Percentiles rank a stretch among this genome's conserved stretches.
Evolutionary conservation across 805 yeast genomes (phyloP).

Genomic region (Saccharomycopsis guyanensis): DNA sequence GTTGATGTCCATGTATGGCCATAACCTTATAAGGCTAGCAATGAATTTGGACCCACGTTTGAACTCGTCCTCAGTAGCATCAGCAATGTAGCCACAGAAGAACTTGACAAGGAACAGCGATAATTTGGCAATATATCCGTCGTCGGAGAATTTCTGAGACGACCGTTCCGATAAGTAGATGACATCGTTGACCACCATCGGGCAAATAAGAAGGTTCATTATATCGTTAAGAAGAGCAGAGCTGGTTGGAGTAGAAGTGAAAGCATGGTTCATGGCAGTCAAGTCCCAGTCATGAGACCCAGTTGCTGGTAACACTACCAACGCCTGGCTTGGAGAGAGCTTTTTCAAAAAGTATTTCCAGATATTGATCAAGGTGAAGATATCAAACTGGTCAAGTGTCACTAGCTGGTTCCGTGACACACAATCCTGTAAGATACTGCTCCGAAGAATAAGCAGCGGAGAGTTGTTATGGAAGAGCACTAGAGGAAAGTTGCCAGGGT

Average conservation of each 20-base stretch:
- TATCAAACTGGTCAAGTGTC: conserved; percentile 49
- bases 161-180: conserved; percentile 27
- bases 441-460: conserved; percentile 5
- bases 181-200: conserved; percentile 39
- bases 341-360: conserved; percentile 40
- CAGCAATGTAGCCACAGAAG: conserved; percentile 43
- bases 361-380: conserved; percentile 41
- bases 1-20: conserved; percentile 29
- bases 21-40: conserved; percentile 43
- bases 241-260: background rate
- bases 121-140: conserved; percentile 23
- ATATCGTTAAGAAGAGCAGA: conserved; percentile 22
- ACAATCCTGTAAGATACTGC: conserved; percentile 26
- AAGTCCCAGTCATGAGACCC: background rate
- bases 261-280: background rate
- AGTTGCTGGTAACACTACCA: background rate
- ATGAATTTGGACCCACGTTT: conserved; percentile 45
- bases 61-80: conserved; percentile 37
- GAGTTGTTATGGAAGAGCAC: conserved; percentile 17
- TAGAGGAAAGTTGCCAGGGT: conserved; percentile 1
- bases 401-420: conserved; percentile 43
- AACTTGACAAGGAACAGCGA: conserved; percentile 47
- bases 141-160: conserved; percentile 27
- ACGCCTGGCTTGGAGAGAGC: conserved; percentile 27
- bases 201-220: conserved; percentile 24